Base-by-base conservation (phyloP, 306 rosid species). In the Canavalia ensiformis region DNA sequence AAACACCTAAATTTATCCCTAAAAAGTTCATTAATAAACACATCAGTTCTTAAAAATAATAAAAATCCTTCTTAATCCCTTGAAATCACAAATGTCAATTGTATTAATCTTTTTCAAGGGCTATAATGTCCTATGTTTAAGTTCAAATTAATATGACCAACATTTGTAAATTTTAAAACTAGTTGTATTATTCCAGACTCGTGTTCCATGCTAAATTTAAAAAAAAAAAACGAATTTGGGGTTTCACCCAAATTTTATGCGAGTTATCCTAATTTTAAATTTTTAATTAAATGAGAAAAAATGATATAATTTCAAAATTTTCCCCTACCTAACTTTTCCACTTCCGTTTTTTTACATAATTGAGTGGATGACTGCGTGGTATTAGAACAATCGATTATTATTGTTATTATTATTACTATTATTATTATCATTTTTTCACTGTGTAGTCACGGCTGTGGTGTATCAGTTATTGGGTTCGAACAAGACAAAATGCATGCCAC, bases 391-490 rank as follows among this genome's bases (percentile, higher is more conserved):
- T 51, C 0, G 28, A 18, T 2, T 9, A 30, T 46, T 9, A 13
- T 74, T 25, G 3, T 8, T 18, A 4, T 55, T n/a, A 2, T 29
- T 52, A 30, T 46, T 12, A 12, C 31, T 46, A 34, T 46, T 34
- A 6, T 60, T n/a, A 25, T 33, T 1, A 1, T 44, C 34, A 47
- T 37, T 28, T 35, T 18, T 68, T 49, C 55, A 66, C 57, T 77
- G 74, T 63, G 72, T 7, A 52, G 67, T 52, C 82, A 65, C 66
- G 82, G 75, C 8, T 66, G 8, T 18, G 60, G 51, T 13, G 50
- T 60, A 45, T 60, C 7, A 8, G 51, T 2, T 49, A 10, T 51
- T 52, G 55, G 44, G 33, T 65, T 52, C 10, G 58, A 41, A 30
- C 35, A 67, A 41, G 72, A 78, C 75, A 54, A 1, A 56, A 13